Conservation (phyloP, 805 yeast species). For the Kuraishia hungarica region DNA sequence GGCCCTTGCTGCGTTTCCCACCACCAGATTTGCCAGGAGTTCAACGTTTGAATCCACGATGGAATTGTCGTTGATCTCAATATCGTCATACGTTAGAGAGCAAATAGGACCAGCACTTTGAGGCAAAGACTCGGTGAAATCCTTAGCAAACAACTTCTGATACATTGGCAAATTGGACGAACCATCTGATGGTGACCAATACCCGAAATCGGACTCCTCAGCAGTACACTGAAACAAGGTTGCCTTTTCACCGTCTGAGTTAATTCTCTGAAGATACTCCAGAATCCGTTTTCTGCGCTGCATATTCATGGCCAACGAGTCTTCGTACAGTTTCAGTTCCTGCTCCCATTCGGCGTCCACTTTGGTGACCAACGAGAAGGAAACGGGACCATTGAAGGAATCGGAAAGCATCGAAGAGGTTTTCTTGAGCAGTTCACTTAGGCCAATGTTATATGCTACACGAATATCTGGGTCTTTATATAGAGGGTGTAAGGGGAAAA, state of each 20-base stretch:
- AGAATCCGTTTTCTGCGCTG: not conserved
- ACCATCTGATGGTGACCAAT: not conserved
- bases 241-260: not conserved
- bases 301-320: not conserved
- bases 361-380: not conserved
- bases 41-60: not conserved
- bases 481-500: not conserved
- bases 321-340: not conserved
- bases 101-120: not conserved
- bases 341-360: not conserved
- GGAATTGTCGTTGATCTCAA: not conserved
- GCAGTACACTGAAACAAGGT: not conserved
- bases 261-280: not conserved
- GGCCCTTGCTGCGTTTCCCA: not conserved
- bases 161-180: not conserved
- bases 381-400: not conserved
- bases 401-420: not conserved
- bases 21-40: not conserved
- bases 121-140: not conserved
- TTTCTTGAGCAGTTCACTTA: not conserved
- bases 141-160: not conserved
- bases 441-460: constrained; percentile 1
- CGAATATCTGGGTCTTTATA: not conserved
- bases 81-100: not conserved
- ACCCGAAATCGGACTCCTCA: not conserved